A percentile compares a stretch with the other conserved stretches of the same genome.
Conservation (phyloP, 1,139 yeast species). For the Geotrichum phurueaensis region DNA sequence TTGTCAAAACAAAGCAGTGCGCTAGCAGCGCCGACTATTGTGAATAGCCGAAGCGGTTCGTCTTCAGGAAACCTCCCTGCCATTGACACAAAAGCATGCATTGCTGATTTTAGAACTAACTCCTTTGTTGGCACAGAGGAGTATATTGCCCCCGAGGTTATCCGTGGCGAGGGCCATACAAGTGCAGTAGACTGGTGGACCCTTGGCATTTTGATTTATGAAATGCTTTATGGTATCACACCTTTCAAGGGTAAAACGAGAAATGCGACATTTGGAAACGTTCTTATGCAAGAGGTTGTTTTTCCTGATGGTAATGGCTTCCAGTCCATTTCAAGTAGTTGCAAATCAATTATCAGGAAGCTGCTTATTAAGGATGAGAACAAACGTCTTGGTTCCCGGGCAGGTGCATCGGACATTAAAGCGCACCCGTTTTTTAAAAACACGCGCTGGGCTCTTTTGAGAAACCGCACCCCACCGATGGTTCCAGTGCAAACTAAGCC, state of each 20-base stretch:
- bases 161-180: slow-evolving; percentile 93
- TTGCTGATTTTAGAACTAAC: slow-evolving; percentile 91
- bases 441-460: slow-evolving; percentile 88
- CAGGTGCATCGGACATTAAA: slow-evolving; percentile 93
- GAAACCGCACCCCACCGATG: slow-evolving; percentile 93
- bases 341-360: slow-evolving; percentile 74
- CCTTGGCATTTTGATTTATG: slow-evolving; percentile 81
- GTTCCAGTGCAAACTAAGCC: slow-evolving; percentile 53
- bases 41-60: slow-evolving; percentile 42
- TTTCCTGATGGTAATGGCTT: slow-evolving; percentile 44
- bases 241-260: slow-evolving; percentile 91
- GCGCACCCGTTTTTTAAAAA: slow-evolving; percentile 83
- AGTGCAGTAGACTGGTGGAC: slow-evolving; percentile 99
- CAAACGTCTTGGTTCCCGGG: slow-evolving; percentile 82
- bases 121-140: slow-evolving; percentile 98
- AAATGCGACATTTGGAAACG: slow-evolving; percentile 81
- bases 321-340: slow-evolving; percentile 58
- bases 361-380: slow-evolving; percentile 80
- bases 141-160: slow-evolving; percentile 96
- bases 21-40: slow-evolving; percentile 41
- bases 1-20: slow-evolving; percentile 82
- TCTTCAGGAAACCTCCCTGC: slow-evolving; percentile 36
- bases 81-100: slow-evolving; percentile 86
- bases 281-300: slow-evolving; percentile 73
- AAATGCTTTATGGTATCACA: slow-evolving; percentile 91